These are phyloP conservation scores for Aspergillus sp. DNA, from an alignment of 2,329 filamentous ascomycete species.

Conservation along the genomic window DNA sequence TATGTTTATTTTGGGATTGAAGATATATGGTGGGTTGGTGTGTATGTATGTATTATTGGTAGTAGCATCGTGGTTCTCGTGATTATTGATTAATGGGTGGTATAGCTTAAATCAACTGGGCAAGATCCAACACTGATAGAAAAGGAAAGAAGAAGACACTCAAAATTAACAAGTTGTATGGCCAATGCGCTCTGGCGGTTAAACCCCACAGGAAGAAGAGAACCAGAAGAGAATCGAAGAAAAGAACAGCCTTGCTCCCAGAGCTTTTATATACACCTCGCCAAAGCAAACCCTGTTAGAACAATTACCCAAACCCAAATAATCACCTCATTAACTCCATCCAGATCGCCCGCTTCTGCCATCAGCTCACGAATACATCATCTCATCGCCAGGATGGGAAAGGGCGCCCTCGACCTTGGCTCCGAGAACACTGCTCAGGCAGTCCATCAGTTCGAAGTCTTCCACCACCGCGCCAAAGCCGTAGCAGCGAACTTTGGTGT, in stretches of 20 bases:
- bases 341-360: not conserved
- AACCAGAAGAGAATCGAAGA: not conserved
- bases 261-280: conserved; percentile 13
- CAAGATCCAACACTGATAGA: too few species aligned
- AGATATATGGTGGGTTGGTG: not conserved
- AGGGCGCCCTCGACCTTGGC: conserved; percentile 34
- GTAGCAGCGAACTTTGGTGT: conserved; percentile 84
- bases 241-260: conserved; percentile 1
- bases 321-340: not conserved
- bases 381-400: conserved; percentile 31
- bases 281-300: not conserved
- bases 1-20: too few species aligned
- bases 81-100: not conserved
- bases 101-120: too few species aligned
- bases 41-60: not conserved
- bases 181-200: too few species aligned
- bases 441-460: conserved; percentile 69
- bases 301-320: conserved; percentile 5
- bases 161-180: too few species aligned
- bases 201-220: not conserved
- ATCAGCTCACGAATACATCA: conserved; percentile 32
- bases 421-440: conserved; percentile 68
- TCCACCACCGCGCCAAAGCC: conserved; percentile 74
- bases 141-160: too few species aligned
- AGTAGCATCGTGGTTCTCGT: not conserved